Evolutionary conservation across 345 rosid genomes (phyloP), one percentile per base, ranked within the genome.

Genomic region (Murraya paniculata): DNA sequence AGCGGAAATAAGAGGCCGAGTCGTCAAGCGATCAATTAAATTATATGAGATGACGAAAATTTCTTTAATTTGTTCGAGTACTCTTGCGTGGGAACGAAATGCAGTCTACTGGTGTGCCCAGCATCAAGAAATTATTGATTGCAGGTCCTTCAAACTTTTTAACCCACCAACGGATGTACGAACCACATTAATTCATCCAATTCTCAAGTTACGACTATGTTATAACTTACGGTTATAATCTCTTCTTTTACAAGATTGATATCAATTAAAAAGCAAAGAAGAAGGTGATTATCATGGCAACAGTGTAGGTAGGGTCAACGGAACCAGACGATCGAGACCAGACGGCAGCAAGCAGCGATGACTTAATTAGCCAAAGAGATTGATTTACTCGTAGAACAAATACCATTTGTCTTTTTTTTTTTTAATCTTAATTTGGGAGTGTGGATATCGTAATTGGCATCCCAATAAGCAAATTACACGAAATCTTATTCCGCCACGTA

Each of bases 201-300:
- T 28, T 55, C 64, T 24, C 16, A n/a, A 14, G 22, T 5, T 22
- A 53, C 4, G 6, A 50, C 6, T 5, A 53, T 18, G 28, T 8
- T 28, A 10, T 8, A 57, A 57, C 22, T 13, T 16, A 16, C 8
- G 56, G 36, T 73, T 59, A 53, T 73, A 9, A 16, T 59, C 8
- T 59, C 76, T 73, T 36, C 13, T 58, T 36, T 36, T 13, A 9
- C 66, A 73, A 6, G 66, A 73, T 59, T 73, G 66, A 73, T 59
- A 7, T 19, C 57, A 1, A 64, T 14, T 33, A n/a, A 30, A 38
- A 73, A 73, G 76, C 56, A 5, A 27, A 71, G 18, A 10, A 71
- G 27, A 71, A 72, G 65, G 22, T 24, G 48, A 36, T 33, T 58
- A 16, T 73, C 36, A 3, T n/a, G 41, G 36, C 55, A 57, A 58